phyloP scores from a whole-genome alignment of 2,329 filamentous ascomycete genomes.

The Apiospora kogelbergensis region DNA sequence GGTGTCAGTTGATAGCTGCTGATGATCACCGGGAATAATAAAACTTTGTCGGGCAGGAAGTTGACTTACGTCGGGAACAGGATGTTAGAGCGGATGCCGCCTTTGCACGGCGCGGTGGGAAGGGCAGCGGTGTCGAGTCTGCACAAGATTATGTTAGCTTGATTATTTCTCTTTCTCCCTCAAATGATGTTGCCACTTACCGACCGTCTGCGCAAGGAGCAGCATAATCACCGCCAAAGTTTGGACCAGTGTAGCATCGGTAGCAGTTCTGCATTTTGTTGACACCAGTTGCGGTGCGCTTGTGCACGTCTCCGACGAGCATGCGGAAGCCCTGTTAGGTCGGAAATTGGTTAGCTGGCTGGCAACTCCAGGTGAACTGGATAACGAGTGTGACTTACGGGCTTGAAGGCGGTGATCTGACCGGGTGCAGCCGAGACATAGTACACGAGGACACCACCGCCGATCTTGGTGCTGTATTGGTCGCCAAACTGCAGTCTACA shows the following conservation, averaged over 20 bases:
- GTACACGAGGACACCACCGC: conserved; percentile 19
- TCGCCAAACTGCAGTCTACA: conserved; percentile 19
- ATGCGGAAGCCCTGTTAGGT: conserved; percentile 42
- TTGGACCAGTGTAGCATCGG: conserved; percentile 31
- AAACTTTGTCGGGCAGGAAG: no score
- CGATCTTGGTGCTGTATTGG: conserved; percentile 19
- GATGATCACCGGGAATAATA: no score
- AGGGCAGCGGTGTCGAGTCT: conserved; percentile 44
- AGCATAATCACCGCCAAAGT: conserved; percentile 26
- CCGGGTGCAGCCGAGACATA: conserved; percentile 29
- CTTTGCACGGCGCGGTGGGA: conserved; percentile 49
- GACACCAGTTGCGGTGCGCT: conserved; percentile 18
- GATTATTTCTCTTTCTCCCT: no score
- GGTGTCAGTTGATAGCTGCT: background rate
- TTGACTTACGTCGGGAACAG: conserved; percentile 50
- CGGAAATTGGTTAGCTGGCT: background rate
- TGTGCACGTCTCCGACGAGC: conserved; percentile 41
- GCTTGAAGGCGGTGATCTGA: conserved; percentile 44
- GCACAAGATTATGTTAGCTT: background rate
- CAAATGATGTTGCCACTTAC: conserved; percentile 17
- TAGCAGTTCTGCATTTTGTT: conserved; percentile 30
- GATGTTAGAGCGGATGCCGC: conserved; percentile 49
- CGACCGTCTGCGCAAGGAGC: conserved; percentile 30
- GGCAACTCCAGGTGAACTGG: no score
- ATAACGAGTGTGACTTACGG: conserved; percentile 24